Evolutionary conservation across 2,329 filamentous ascomycete genomes (phyloP), one percentile per base, ranked within the genome.

Genomic region (Aspergillus viridinutans): DNA sequence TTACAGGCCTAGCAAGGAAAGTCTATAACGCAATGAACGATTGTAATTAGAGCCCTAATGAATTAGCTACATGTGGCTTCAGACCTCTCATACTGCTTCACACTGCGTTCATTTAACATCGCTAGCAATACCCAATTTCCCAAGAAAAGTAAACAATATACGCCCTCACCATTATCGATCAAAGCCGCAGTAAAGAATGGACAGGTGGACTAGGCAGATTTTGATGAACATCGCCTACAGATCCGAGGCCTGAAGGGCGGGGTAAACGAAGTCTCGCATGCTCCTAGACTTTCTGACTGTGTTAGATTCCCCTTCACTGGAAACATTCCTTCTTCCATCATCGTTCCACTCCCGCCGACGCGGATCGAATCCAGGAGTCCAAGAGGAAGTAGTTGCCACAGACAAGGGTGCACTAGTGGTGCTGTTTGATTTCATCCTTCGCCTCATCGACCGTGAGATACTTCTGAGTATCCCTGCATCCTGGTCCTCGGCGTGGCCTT

Each of bases 401-500:
- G 66, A 68, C 17, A 68, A 25, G 12, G 66, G 66, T 3, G 25
- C 56, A 52, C 68, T 73, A 23, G 62, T 60, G 1, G 61, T 61
- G 32, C 71, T 71, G 49, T 56, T 70, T 6, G 66, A 64, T 53
- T 70, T 74, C 50, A 71, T 53, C 23, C 69, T 74, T 28, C 71
- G 68, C 58, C 74, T 76, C 68, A 76, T 65, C 1, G 70, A 65
- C n/a, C 72, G 70, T 12, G 72, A 72, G 10, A 74, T 59, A 9
- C 58, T 68, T 55, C 76, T 78, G 55, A 81, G 67, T 12, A 77
- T 66, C 26, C 73, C 65, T 42, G 71, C 70, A 47, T 71, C 75
- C 47, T 76, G 70, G 49, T 78, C 76, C 2, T 71, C 74, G 42
- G 77, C 73, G 53, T 73, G 73, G 58, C 74, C 76, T 67, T 80